Conservation (phyloP, 1,284 basidiomycete species). For the Ceratobasidium sp. region DNA sequence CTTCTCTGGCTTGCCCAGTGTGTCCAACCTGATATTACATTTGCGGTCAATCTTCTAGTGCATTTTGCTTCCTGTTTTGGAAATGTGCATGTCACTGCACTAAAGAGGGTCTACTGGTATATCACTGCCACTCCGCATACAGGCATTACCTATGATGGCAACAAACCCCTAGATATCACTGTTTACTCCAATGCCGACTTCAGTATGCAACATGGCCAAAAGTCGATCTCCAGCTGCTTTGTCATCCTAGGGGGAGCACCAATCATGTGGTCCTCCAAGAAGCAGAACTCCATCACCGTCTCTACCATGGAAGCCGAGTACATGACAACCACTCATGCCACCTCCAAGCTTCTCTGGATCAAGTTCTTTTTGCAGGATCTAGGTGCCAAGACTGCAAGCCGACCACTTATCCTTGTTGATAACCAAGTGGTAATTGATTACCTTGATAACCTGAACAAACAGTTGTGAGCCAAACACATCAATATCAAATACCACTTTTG, state of each 20-base stretch:
- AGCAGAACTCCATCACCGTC: conserved; percentile 25
- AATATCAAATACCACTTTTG: too few relatives aligned
- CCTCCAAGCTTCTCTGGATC: too few relatives aligned
- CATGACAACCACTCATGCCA: conserved; percentile 16
- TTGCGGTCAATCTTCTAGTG: background rate
- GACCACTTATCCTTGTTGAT: conserved; percentile 46
- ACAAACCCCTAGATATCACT: conserved; percentile 5
- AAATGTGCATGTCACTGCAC: background rate
- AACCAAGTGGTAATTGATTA: conserved; percentile 48
- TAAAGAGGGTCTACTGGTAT: conserved; percentile 9
- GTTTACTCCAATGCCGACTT: conserved; percentile 36
- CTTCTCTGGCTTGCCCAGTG: conserved; percentile 11
- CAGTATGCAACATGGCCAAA: conserved; percentile 5
- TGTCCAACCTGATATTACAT: conserved; percentile 12
- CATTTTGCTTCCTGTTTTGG: background rate
- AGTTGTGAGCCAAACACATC: conserved; percentile 47
- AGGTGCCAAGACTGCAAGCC: background rate
- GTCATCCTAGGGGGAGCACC: conserved; percentile 40
- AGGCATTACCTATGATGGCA: conserved; percentile 27
- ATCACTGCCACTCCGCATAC: conserved; percentile 5
- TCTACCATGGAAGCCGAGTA: conserved; percentile 46
- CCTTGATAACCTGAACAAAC: conserved; percentile 44
- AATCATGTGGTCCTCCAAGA: background rate
- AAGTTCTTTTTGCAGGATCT: background rate
- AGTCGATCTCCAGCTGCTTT: conserved; percentile 3